Conservation (phyloP, 306 rosid genomes). For the Castanea crenata region DNA sequence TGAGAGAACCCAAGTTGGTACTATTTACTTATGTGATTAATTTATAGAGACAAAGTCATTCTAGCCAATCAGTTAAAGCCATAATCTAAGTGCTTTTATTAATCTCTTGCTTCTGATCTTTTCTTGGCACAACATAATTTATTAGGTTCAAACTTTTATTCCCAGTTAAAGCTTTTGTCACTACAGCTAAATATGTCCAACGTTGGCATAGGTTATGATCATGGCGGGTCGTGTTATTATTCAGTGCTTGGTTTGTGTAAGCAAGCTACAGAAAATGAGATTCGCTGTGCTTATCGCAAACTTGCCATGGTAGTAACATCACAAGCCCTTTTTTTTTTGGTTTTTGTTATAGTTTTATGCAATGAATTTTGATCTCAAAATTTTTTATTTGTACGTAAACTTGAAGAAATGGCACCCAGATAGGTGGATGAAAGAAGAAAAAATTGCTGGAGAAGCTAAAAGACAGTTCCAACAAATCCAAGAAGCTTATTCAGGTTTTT, state of each 20-base stretch:
- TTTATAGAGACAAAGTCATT: too few species aligned
- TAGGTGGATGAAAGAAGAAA: too few species aligned
- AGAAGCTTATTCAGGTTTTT: conserved; percentile 46
- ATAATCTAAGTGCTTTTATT: too few species aligned
- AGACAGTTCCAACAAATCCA: conserved; percentile 36
- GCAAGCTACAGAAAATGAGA: conserved; percentile 4
- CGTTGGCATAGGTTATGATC: background rate
- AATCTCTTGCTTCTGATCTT: too few species aligned
- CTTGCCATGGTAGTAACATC: conserved; percentile 14
- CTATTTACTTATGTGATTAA: too few species aligned
- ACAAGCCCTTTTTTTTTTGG: background rate
- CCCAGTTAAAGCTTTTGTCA: background rate
- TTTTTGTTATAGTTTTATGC: background rate
- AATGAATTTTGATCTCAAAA: background rate
- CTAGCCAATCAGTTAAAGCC: too few species aligned
- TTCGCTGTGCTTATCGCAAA: background rate
- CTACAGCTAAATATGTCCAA: background rate
- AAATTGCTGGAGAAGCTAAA: conserved; percentile 33
- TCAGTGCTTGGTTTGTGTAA: conserved; percentile 10
- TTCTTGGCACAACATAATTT: too few species aligned
- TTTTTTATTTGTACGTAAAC: too few species aligned
- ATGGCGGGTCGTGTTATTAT: background rate
- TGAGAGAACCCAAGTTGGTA: background rate
- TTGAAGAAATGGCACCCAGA: too few species aligned
- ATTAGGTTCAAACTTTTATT: too few species aligned